phyloP scores from a whole-genome alignment of 192 early-diverging fungal genomes.

The Backusella circina region DNA sequence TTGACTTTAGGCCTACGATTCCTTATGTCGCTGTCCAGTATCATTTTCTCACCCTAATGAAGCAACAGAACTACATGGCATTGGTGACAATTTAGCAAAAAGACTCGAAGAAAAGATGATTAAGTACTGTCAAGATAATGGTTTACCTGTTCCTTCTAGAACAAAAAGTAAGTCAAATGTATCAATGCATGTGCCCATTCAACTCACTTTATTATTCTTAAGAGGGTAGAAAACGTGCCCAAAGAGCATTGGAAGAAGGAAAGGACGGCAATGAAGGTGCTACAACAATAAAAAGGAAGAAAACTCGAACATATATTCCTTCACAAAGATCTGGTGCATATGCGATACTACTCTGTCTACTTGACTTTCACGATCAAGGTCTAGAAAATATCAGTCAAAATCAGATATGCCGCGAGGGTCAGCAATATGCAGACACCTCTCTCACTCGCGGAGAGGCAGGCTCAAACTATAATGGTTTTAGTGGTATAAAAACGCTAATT shows the following conservation, averaged over 20 bases:
- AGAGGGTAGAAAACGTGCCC: background rate
- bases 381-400: conserved; percentile 52
- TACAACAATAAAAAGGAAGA: background rate
- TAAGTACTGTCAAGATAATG: conserved; percentile 52
- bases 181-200: background rate
- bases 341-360: conserved; percentile 71
- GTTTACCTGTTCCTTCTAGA: conserved; percentile 36
- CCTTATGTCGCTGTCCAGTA: conserved; percentile 58
- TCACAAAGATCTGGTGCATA: conserved; percentile 75
- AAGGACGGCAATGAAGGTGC: background rate
- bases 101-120: conserved; percentile 52
- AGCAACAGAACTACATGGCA: conserved; percentile 56
- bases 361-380: conserved; percentile 27
- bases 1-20: conserved; percentile 51
- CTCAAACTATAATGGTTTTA: conserved; percentile 72
- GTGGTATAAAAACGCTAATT: conserved; percentile 67
- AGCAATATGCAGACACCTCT: conserved; percentile 64
- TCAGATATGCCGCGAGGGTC: conserved; percentile 63
- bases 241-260: background rate
- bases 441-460: conserved; percentile 53
- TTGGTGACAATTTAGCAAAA: conserved; percentile 52
- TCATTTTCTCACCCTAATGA: conserved; percentile 57
- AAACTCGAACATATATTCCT: conserved; percentile 64
- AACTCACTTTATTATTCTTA: background rate
- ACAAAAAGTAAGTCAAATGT: background rate